phyloP scores from a whole-genome alignment of 352 stramenopile species.

The Globisporangium okanoganense region DNA sequence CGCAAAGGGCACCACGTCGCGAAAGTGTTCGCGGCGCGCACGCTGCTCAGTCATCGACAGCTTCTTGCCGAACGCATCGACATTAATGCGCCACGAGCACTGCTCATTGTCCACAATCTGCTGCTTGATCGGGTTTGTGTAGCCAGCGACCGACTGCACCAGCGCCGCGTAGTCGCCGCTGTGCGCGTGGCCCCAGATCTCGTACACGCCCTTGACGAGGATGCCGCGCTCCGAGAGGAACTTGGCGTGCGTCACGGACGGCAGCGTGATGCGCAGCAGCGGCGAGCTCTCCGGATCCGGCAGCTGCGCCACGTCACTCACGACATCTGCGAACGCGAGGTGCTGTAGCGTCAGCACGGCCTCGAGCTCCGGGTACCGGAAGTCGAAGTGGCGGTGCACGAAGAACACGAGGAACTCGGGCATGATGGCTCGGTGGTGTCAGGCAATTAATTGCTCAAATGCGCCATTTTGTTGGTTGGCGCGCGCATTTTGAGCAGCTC shows the following conservation, averaged over 20 bases:
- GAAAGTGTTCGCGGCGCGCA: constrained; percentile 42
- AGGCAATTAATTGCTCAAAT: background rate
- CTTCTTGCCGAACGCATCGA: constrained; percentile 78
- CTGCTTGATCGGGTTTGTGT: constrained; percentile 33
- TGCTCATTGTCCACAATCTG: constrained; percentile 36
- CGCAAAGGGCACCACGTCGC: constrained; percentile 53
- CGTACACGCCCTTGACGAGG: constrained; percentile 79
- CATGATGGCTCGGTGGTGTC: constrained; percentile 18
- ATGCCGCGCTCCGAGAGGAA: constrained; percentile 78
- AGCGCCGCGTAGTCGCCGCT: constrained; percentile 44
- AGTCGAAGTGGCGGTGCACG: constrained; percentile 80
- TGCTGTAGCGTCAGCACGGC: constrained; percentile 64
- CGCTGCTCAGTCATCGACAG: constrained; percentile 69
- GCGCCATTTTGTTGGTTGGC: constrained; percentile 2
- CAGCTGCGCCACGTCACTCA: constrained; percentile 26
- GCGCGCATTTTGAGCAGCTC: too few species aligned
- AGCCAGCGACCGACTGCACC: constrained; percentile 37
- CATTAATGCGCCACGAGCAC: constrained; percentile 72
- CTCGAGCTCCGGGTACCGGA: constrained; percentile 80
- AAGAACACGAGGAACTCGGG: constrained; percentile 80
- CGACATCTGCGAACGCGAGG: constrained; percentile 29
- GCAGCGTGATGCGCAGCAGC: constrained; percentile 58
- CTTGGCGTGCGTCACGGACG: constrained; percentile 55
- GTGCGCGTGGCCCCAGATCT: constrained; percentile 56
- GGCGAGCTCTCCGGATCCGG: constrained; percentile 52